Percentiles rank a stretch among this genome's conserved stretches.
These are phyloP conservation scores for Phytophthora chlamydospora DNA, from an alignment of 352 stramenopile genomes.

Conservation along the genomic window DNA sequence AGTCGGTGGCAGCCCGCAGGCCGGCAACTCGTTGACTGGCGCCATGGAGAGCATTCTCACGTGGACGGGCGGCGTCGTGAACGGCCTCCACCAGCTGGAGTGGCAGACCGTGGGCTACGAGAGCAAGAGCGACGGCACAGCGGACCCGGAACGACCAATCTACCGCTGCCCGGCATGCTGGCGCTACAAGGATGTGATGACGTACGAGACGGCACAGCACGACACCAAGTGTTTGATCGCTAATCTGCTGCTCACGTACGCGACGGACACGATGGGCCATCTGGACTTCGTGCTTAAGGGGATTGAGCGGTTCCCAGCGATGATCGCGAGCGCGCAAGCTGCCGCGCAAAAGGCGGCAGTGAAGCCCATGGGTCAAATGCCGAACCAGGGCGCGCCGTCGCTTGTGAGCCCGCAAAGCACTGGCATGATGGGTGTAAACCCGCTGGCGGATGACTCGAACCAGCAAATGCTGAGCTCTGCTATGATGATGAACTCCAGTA, in stretches of 20 bases:
- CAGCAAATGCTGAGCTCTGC: constrained; percentile 61
- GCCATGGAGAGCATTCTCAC: constrained; percentile 79
- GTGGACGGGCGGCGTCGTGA: constrained; percentile 77
- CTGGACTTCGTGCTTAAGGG: constrained; percentile 82
- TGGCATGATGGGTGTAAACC: constrained; percentile 35
- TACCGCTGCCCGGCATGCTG: constrained; percentile 85
- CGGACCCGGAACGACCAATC: constrained; percentile 76
- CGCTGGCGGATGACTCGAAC: constrained; percentile 38
- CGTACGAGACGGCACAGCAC: constrained; percentile 82
- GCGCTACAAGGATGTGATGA: constrained; percentile 88
- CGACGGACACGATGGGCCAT: constrained; percentile 78
- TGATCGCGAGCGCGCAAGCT: constrained; percentile 58
- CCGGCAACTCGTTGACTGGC: constrained; percentile 52
- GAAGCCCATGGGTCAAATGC: constrained; percentile 44
- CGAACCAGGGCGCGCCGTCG: constrained; percentile 28
- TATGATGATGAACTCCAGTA: constrained; percentile 80
- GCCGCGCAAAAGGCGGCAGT: constrained; percentile 54
- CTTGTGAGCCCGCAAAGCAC: constrained; percentile 61
- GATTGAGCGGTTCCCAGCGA: constrained; percentile 71
- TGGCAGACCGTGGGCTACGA: constrained; percentile 86
- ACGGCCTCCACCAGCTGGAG: constrained; percentile 79
- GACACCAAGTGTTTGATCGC: constrained; percentile 86
- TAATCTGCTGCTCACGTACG: constrained; percentile 82
- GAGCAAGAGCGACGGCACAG: constrained; percentile 69
- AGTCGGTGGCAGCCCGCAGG: constrained; percentile 33